Evolutionary conservation across 1,284 basidiomycete genomes (phyloP), one percentile per base, ranked within the genome.

Genomic region (Porogramme epimiltina): DNA sequence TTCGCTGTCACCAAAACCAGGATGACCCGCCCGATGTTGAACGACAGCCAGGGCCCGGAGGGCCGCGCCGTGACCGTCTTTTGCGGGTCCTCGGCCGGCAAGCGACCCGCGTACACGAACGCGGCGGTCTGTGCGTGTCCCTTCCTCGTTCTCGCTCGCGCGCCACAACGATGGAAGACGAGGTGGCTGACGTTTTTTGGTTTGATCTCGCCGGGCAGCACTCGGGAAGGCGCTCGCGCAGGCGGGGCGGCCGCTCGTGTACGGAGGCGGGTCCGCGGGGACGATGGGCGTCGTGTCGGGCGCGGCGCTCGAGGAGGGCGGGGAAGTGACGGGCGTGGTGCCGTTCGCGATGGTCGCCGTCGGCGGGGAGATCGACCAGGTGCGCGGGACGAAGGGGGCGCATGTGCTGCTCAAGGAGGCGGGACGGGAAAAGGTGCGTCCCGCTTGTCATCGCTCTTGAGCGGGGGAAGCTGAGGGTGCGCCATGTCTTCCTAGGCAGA

Each of bases 221-320:
- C 67, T 97, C 13, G 95, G 91, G 36, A 70, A 73, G 44, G 88
- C 92, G 0, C 74, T 96, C 22, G 92, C 85, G 2, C 70, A 70
- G 23, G 71, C 79, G n/a, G 73, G 78, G 4, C 77, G 85, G 13
- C 80, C 85, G 3, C 76, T 97, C 23, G 81, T 97, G 1, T 97
- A 97, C 66, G 94, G 94, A 4, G 95, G 94, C 16, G 94, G 93
- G 0, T 78, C 79, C 11, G 77, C 79, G 26, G 94, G 94, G 0
- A 78, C 95, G 59, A 97, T 97, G 94, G 94, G 94, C 44, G 73
- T 85, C 38, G 85, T 94, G 8, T 92, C 93, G 0, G 76, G 80
- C 26, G 74, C 91, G 1, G 85, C 81, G 0, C 72, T 91, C 16
- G 74, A 85, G 56, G 73, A 74, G 1, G 88, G 88, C 15, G 92